phyloP scores from a whole-genome alignment of 1,284 basidiomycete genomes.

The Peniophora sp. region DNA sequence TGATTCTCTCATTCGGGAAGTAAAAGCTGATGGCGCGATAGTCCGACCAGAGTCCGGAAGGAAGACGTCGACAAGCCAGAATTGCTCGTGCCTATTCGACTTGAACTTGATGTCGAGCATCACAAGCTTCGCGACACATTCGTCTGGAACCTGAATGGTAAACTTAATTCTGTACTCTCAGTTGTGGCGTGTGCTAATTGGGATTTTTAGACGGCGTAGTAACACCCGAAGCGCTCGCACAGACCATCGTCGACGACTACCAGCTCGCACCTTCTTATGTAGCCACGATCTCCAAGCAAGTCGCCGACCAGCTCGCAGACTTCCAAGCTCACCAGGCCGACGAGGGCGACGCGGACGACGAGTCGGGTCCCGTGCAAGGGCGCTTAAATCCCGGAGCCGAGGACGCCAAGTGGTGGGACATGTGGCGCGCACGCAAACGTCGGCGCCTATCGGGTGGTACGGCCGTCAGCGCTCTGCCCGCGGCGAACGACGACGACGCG shows the following conservation, averaged over 20 bases:
- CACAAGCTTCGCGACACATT: constrained; percentile 94
- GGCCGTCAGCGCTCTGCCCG: constrained; percentile 26
- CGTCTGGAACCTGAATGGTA: constrained; percentile 93
- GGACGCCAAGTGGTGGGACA: constrained; percentile 59
- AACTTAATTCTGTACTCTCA: not conserved
- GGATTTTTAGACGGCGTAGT: constrained; percentile 67
- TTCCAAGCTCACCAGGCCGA: constrained; percentile 56
- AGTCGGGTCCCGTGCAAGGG: constrained; percentile 28
- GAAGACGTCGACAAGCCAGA: constrained; percentile 62
- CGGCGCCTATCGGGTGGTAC: constrained; percentile 19
- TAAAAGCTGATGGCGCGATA: constrained; percentile 19
- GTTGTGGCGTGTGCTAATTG: too few relatives aligned
- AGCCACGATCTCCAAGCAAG: constrained; percentile 70
- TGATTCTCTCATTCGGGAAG: constrained; percentile 7
- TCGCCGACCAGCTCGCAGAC: constrained; percentile 83
- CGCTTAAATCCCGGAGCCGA: constrained; percentile 34
- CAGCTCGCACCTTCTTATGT: constrained; percentile 68
- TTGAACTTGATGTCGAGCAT: constrained; percentile 92
- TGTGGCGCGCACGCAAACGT: constrained; percentile 47
- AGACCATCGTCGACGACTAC: constrained; percentile 90
- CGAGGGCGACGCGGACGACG: constrained; percentile 21
- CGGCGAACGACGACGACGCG: constrained; percentile 48
- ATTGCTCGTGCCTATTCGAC: constrained; percentile 83
- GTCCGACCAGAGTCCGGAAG: constrained; percentile 52
- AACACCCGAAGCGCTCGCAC: constrained; percentile 86